Evolutionary conservation across 768 basidiomycete genomes (phyloP), one percentile per base, ranked within the genome.

Genomic region (Russula sp.): DNA sequence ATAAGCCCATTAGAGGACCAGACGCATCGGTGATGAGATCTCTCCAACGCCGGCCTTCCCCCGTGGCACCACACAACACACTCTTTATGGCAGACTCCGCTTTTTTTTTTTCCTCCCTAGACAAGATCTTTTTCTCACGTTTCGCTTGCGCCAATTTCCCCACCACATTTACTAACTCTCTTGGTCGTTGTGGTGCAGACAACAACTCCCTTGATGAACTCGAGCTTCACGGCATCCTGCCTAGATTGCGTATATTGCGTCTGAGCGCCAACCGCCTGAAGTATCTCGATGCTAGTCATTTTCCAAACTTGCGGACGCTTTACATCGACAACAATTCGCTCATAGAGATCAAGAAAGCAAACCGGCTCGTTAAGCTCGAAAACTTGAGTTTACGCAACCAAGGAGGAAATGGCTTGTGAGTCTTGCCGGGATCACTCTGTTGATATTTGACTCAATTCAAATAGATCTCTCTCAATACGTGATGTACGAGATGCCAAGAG

Each of bases 351-450:
- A 73, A 70, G 51, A 83, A 82, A 73, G 76, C 83, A 70, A 79
- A 82, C 64, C 78, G 82, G 16, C 75, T 91, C 68, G 75, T 73
- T 55, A 89, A 84, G 74, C 77, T 99, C 71, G 94, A 98, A 75
- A 93, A 93, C 70, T 79, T 99, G 56, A 94, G 91, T 71, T 68
- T 98, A 78, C 83, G 97, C 74, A 93, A 94, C 75, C 96, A 99
- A 75, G 80, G 81, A 71, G 86, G 85, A 66, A 78, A 82, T 49
- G 82, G 82, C 61, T 74, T 94, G 91, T 90, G 74, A 83, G 89
- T 87, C 34, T 66, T 69, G 66, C 69, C 67, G 45, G 68, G 64
- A 69, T 71, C 68, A 68, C 67, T 67, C 35, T 4, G 31, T 45
- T 34, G 18, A 51, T 50, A 22, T 44, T 27, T n/a, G 56, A 51